Conservation (phyloP, 345 rosid species). For the Heritiera fomes region DNA sequence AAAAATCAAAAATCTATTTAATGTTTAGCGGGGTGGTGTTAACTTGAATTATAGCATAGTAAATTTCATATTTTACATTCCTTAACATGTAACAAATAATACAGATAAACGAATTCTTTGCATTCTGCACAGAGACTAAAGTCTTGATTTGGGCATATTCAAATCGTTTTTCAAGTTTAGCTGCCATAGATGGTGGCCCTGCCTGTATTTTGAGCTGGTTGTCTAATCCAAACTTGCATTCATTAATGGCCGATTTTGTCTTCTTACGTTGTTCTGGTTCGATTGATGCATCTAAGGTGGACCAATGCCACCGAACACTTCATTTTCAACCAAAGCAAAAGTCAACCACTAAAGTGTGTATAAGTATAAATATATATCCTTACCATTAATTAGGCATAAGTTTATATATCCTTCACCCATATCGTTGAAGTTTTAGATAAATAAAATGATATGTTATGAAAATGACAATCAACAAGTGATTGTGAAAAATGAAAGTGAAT, state of each 20-base stretch:
- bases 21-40: too few relatives aligned
- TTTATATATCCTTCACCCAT: neutral
- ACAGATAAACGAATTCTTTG: too few relatives aligned
- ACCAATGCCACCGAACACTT: constrained; percentile 32
- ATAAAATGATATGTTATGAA: too few relatives aligned
- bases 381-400: neutral
- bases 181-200: constrained; percentile 15
- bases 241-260: constrained; percentile 30
- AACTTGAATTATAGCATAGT: too few relatives aligned
- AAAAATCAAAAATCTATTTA: too few relatives aligned
- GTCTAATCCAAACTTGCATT: neutral
- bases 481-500: too few relatives aligned
- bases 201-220: neutral
- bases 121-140: too few relatives aligned
- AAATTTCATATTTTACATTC: too few relatives aligned
- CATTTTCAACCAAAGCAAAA: constrained; percentile 34
- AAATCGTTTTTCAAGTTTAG: neutral
- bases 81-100: too few relatives aligned
- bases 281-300: constrained; percentile 39
- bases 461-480: too few relatives aligned
- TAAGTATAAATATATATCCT: neutral
- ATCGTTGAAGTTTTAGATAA: neutral
- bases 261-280: constrained; percentile 29
- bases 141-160: neutral
- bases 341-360: constrained; percentile 46